phyloP scores from a whole-genome alignment of 768 basidiomycete species.

The Kwoniella bestiolae region DNA sequence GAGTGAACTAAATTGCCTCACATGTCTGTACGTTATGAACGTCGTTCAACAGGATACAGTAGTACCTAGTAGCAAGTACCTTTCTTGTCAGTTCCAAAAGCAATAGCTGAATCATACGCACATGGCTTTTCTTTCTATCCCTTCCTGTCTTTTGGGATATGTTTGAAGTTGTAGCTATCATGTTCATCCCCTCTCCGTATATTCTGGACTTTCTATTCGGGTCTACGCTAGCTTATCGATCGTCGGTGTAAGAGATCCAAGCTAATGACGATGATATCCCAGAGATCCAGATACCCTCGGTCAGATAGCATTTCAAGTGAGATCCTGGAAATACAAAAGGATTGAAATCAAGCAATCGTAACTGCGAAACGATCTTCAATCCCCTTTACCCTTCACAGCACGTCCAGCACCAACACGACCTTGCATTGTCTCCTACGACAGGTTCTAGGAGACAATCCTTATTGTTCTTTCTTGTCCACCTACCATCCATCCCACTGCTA shows the following conservation, averaged over 20 bases:
- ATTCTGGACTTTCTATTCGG: not conserved
- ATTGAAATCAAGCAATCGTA: not conserved
- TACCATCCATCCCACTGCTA: not conserved
- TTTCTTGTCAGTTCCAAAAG: not conserved
- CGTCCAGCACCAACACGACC: not conserved
- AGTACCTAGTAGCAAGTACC: not conserved
- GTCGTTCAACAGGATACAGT: not conserved
- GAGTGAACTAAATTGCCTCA: not conserved
- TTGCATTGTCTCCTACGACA: conserved; percentile 5
- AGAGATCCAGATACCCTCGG: not conserved
- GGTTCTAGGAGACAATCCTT: conserved; percentile 2
- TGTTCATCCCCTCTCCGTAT: not conserved
- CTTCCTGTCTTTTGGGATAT: not conserved
- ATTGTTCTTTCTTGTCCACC: not conserved
- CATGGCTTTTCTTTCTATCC: conserved; percentile 1
- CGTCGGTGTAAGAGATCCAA: not conserved
- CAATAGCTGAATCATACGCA: not conserved
- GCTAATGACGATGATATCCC: not conserved
- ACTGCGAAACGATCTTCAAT: conserved; percentile 1
- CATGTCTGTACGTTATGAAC: not conserved
- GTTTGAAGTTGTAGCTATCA: not conserved
- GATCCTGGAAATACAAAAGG: conserved; percentile 11
- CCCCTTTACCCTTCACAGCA: not conserved
- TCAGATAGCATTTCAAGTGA: not conserved
- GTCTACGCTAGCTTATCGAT: not conserved